phyloP scores from a whole-genome alignment of 768 basidiomycete genomes.

The Phaffia tasmanica region DNA sequence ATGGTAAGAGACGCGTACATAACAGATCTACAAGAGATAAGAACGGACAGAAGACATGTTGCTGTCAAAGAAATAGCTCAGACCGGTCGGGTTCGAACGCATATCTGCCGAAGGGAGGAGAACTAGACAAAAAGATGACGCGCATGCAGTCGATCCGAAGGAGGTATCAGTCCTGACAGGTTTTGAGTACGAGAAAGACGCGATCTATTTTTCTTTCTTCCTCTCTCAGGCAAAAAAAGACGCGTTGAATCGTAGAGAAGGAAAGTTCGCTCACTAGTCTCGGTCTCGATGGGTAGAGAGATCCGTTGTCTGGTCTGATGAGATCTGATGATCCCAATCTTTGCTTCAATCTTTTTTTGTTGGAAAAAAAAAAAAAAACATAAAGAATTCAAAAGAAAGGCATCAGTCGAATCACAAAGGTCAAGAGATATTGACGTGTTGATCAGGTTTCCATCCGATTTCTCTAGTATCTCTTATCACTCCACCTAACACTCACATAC shows the following conservation, averaged over 20 bases:
- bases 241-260: neutral
- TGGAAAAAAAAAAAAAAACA: neutral
- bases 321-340: constrained; percentile 67
- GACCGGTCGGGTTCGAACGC: neutral
- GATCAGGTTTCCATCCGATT: neutral
- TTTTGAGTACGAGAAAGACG: neutral
- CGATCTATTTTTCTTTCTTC: neutral
- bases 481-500: neutral
- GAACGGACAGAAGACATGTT: constrained; percentile 75
- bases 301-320: constrained; percentile 49
- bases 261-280: constrained; percentile 56
- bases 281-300: constrained; percentile 59
- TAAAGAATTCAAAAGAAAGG: neutral
- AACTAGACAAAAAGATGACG: neutral
- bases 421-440: neutral
- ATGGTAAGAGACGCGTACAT: neutral
- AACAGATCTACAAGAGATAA: neutral
- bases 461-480: neutral
- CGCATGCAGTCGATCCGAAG: too few relatives aligned
- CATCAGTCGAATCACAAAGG: neutral
- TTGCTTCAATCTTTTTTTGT: constrained; percentile 55
- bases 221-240: neutral
- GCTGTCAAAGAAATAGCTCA: constrained; percentile 45
- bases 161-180: too few relatives aligned
- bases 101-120: constrained; percentile 7